These are phyloP conservation scores for Sambucus nigra DNA, from an alignment of 129 eudicot species.

Conservation along the genomic window DNA sequence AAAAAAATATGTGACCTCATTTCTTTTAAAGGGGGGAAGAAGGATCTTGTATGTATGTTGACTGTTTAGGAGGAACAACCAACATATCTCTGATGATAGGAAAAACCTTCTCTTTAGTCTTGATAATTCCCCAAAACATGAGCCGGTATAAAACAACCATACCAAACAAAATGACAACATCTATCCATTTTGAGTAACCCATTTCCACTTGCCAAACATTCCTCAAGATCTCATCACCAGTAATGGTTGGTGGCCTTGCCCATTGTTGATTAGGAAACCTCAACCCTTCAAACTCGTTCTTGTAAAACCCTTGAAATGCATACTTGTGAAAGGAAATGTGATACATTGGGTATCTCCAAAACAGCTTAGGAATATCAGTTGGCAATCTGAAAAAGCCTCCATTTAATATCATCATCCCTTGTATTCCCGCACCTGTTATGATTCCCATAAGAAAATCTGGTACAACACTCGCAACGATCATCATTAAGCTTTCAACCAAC, in stretches of 20 bases:
- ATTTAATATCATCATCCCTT: constrained; percentile 24
- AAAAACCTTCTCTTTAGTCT: too few species aligned
- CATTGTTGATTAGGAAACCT: not conserved
- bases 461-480: constrained; percentile 42
- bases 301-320: too few species aligned
- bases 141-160: too few species aligned
- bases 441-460: constrained; percentile 45
- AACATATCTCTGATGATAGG: too few species aligned
- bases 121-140: too few species aligned
- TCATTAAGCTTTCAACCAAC: constrained; percentile 44
- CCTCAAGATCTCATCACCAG: not conserved
- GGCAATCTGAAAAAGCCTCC: constrained; percentile 36
- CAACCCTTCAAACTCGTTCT: too few species aligned
- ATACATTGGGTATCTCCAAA: constrained; percentile 30
- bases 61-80: too few species aligned
- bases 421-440: constrained; percentile 35
- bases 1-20: too few species aligned
- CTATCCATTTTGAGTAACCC: too few species aligned
- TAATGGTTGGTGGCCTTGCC: not conserved
- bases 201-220: not conserved
- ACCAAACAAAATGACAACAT: too few species aligned
- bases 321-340: constrained; percentile 19
- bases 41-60: too few species aligned
- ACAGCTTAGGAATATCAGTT: constrained; percentile 24
- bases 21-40: too few species aligned